These are phyloP conservation scores for Akanthomyces lecanii DNA, from an alignment of 2,329 filamentous ascomycete species.

Conservation along the genomic window DNA sequence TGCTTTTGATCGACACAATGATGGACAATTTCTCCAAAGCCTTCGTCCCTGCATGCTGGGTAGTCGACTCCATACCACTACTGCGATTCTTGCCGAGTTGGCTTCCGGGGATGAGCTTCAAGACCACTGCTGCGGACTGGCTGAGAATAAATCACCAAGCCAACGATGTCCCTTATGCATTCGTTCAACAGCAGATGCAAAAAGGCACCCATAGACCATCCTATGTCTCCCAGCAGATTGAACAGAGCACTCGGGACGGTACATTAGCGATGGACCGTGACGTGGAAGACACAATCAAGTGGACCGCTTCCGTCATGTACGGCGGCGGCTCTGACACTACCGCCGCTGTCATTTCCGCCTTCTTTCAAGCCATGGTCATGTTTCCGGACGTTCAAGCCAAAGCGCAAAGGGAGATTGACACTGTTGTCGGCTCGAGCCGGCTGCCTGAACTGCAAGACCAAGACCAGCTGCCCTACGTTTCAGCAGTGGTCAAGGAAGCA, in stretches of 20 bases:
- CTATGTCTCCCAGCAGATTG: slow-evolving; percentile 18
- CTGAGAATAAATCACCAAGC: slow-evolving; percentile 8
- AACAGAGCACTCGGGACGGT: slow-evolving; percentile 13
- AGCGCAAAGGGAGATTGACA: slow-evolving; percentile 20
- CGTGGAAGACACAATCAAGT: slow-evolving; percentile 5
- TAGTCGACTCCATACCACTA: slow-evolving; percentile 25
- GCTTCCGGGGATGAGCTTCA: slow-evolving; percentile 23
- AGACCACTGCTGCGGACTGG: slow-evolving; percentile 21
- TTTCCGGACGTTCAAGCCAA: slow-evolving; percentile 20
- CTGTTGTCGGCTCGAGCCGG: slow-evolving; percentile 22
- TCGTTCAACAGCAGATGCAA: slow-evolving; percentile 20
- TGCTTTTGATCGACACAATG: slow-evolving; percentile 20
- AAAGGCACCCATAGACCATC: slow-evolving; percentile 13
- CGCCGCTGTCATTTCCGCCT: slow-evolving; percentile 7
- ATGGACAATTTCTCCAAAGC: slow-evolving; percentile 23
- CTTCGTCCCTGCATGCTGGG: slow-evolving; percentile 21
- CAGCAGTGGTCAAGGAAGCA: slow-evolving; percentile 27
- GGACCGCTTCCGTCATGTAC: slow-evolving; percentile 21
- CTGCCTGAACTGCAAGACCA: slow-evolving; percentile 21
- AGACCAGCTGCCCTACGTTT: slow-evolving; percentile 22
- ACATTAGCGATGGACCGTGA: background rate
- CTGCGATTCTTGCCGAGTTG: slow-evolving; percentile 22
- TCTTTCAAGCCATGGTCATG: slow-evolving; percentile 14
- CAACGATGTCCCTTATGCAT: slow-evolving; percentile 20
- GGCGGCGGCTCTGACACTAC: slow-evolving; percentile 22